These are phyloP conservation scores for Polysphondylium violaceum DNA, from an alignment of 78 protist species.

Conservation along the genomic window DNA sequence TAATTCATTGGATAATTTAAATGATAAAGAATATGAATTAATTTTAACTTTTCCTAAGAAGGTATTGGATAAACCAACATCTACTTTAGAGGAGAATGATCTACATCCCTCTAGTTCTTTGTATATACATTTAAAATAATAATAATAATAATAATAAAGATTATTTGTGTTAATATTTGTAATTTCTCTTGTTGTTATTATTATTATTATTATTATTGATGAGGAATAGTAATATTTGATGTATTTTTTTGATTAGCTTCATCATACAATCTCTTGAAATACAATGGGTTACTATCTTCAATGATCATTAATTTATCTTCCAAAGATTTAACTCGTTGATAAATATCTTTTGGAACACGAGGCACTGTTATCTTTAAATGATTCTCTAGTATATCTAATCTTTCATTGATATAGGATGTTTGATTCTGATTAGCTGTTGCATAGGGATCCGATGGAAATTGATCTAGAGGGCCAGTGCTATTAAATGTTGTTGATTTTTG, in stretches of 20 bases:
- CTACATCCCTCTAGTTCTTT: background rate
- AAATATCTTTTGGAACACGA: slow-evolving; percentile 21
- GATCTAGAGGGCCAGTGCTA: slow-evolving; percentile 35
- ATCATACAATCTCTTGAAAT: slow-evolving; percentile 41
- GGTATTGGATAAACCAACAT: no score
- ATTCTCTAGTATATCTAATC: slow-evolving; percentile 23
- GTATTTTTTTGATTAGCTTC: background rate
- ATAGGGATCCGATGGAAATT: background rate
- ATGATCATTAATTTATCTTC: slow-evolving; percentile 52
- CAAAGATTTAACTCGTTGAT: slow-evolving; percentile 37
- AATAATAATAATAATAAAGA: background rate
- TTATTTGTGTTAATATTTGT: background rate
- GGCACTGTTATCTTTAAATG: slow-evolving; percentile 22
- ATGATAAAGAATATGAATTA: no score
- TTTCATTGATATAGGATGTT: slow-evolving; percentile 12
- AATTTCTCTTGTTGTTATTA: background rate
- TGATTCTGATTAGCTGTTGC: background rate
- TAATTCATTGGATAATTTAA: background rate
- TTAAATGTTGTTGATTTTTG: slow-evolving; percentile 15
- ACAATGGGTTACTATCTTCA: slow-evolving; percentile 24
- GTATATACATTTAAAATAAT: slow-evolving; percentile 1
- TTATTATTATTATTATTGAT: background rate
- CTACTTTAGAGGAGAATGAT: background rate
- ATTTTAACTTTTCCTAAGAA: no score
- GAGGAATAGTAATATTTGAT: background rate